Percentiles rank a stretch among this genome's conserved stretches.
phyloP scores from a whole-genome alignment of 495 filamentous ascomycete genomes.

The Penicillium nucicola region DNA sequence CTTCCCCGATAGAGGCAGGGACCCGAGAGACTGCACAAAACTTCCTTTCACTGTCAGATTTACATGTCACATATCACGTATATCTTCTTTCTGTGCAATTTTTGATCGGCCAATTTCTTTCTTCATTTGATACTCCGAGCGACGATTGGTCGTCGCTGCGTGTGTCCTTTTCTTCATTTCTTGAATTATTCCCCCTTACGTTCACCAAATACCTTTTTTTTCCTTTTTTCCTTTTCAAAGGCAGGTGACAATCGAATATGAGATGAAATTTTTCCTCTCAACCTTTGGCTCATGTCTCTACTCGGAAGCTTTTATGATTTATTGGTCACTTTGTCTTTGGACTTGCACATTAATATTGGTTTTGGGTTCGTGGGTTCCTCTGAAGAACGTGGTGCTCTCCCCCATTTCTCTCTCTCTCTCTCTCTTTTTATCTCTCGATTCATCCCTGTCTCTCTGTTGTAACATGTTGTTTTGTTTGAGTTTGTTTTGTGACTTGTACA shows the following conservation, averaged over 20 bases:
- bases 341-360: constrained; percentile 27
- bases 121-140: constrained; percentile 28
- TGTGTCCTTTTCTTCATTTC: constrained; percentile 22
- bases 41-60: constrained; percentile 26
- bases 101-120: constrained; percentile 24
- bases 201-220: constrained; percentile 19
- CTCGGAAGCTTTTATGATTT: constrained; percentile 15
- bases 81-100: constrained; percentile 29
- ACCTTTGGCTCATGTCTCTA: constrained; percentile 8
- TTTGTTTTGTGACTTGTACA: constrained; percentile 34
- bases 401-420: constrained; percentile 5
- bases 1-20: constrained; percentile 2
- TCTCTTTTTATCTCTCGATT: constrained; percentile 12
- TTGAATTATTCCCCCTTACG: constrained; percentile 33
- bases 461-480: constrained; percentile 11
- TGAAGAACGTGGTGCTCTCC: constrained; percentile 17
- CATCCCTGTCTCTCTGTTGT: constrained; percentile 12
- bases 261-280: constrained; percentile 14
- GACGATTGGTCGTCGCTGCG: constrained; percentile 12
- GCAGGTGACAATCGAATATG: constrained; percentile 25
- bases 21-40: constrained; percentile 28
- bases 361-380: constrained; percentile 30
- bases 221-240: constrained; percentile 14
- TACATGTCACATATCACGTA: constrained; percentile 27
- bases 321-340: constrained; percentile 17